These are phyloP conservation scores for Alternaria metachromatica DNA, from an alignment of 2,329 filamentous ascomycete species.

Conservation along the genomic window DNA sequence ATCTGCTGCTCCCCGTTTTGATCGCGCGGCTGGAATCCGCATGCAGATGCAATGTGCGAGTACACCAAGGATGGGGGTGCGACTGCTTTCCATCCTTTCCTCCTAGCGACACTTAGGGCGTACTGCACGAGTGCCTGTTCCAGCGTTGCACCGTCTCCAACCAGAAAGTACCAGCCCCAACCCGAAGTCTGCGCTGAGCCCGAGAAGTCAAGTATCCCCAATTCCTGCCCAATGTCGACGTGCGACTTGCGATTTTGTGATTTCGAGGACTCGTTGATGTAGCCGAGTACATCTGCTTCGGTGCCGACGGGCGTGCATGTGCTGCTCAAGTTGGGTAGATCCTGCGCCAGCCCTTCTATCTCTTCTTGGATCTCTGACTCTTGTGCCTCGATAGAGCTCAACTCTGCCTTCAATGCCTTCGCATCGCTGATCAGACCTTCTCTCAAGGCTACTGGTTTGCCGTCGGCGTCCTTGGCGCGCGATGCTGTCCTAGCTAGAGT, in stretches of 20 bases:
- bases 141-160: conserved; percentile 90
- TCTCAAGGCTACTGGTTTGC: conserved; percentile 49
- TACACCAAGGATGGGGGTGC: conserved; percentile 91
- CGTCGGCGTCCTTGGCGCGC: conserved; percentile 30
- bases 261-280: conserved; percentile 68
- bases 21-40: conserved; percentile 93
- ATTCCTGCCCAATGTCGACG: conserved; percentile 81
- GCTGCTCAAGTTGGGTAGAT: conserved; percentile 87
- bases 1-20: conserved; percentile 90
- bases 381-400: conserved; percentile 66
- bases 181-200: conserved; percentile 81
- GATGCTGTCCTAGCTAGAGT: conserved; percentile 54
- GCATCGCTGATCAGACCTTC: conserved; percentile 69
- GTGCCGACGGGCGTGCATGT: conserved; percentile 74
- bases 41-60: conserved; percentile 85
- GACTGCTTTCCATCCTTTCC: conserved; percentile 78
- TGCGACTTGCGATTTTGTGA: conserved; percentile 72
- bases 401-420: conserved; percentile 66
- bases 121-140: conserved; percentile 94
- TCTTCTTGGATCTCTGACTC: conserved; percentile 68
- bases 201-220: conserved; percentile 91
- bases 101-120: conserved; percentile 74
- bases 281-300: conserved; percentile 70
- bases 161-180: conserved; percentile 97
- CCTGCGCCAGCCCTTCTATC: conserved; percentile 76